phyloP scores from a whole-genome alignment of 1,284 basidiomycete species.

The Puccinia sorghi region DNA sequence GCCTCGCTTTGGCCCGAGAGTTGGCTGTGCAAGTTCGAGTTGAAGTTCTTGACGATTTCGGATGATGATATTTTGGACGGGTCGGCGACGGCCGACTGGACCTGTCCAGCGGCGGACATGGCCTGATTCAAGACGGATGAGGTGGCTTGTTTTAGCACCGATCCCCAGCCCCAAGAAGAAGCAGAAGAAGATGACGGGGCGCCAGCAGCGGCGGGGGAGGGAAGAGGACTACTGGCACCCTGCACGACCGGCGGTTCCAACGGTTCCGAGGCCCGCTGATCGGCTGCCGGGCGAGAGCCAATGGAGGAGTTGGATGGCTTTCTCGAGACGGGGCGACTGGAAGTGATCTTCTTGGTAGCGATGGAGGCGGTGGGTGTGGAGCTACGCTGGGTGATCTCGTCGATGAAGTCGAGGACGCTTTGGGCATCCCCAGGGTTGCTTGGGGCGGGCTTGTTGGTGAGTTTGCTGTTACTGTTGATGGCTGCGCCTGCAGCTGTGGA shows the following conservation, averaged over 20 bases:
- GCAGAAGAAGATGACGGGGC: too few relatives aligned
- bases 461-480: neutral
- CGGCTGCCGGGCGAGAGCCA: neutral
- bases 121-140: constrained; percentile 45
- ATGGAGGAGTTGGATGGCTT: constrained; percentile 40
- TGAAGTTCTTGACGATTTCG: constrained; percentile 43
- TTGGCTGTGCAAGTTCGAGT: constrained; percentile 31
- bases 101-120: constrained; percentile 41
- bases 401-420: constrained; percentile 45
- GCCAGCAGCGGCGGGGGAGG: neutral
- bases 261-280: neutral
- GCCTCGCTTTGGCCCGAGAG: constrained; percentile 32
- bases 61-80: constrained; percentile 42
- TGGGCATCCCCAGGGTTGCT: constrained; percentile 37
- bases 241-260: too few relatives aligned
- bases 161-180: constrained; percentile 45
- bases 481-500: neutral
- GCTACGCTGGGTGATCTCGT: constrained; percentile 44
- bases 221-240: too few relatives aligned
- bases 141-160: constrained; percentile 45
- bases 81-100: constrained; percentile 45
- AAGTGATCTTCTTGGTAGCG: constrained; percentile 19
- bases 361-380: constrained; percentile 35
- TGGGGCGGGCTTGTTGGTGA: neutral
- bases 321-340: constrained; percentile 32